Evolutionary conservation across 73 alveolate species (phyloP), one percentile per base, ranked within the genome.

Genomic region (Tetrahymena borealis): DNA sequence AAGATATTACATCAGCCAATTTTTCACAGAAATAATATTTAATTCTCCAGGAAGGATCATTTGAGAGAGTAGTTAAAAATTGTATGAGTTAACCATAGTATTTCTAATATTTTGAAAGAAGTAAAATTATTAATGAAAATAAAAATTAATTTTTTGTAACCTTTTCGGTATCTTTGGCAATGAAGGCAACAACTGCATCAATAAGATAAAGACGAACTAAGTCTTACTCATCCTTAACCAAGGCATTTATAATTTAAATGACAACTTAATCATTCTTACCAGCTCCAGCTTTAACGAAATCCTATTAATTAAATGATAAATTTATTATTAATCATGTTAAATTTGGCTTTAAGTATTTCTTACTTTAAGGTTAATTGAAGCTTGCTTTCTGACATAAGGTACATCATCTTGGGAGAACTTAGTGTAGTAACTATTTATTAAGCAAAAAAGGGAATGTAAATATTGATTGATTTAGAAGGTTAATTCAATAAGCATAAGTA

Each of bases 41-140:
- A 20, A 93, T 92, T 93, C 95, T 93, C 95, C 95, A 93, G 32
- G 95, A 93, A 40, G 31, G 18, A 85, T 93, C 95, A 41, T 85
- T 90, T 39, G 95, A 91, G 31, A 93, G 78, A 39, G 90, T 33
- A 39, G 78, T 39, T 38, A 93, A 93, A 40, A 85, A 78, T 36
- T 40, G 78, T 32, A 93, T 37, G 28, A 60, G 85, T 60, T 60
- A 16, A 20, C 16, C 1, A 60, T 60, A 60, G n/a, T 60, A 60
- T 60, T 60, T 60, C 85, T 60, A 20, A 3, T 60, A 60, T 3
- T 60, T 20, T 0, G 10, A 60, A 7, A 15, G 28, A 15, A 9
- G 0, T 24, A 18, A 8, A 6, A 18, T 60, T 60, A 2, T 60
- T 60, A 1, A 24, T 60, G n/a, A 35, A 6, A 60, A 0, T 60